Evolutionary conservation across 106 monocot species (phyloP), one percentile per base, ranked within the genome.

Genomic region (Dioscorea dumetorum): DNA sequence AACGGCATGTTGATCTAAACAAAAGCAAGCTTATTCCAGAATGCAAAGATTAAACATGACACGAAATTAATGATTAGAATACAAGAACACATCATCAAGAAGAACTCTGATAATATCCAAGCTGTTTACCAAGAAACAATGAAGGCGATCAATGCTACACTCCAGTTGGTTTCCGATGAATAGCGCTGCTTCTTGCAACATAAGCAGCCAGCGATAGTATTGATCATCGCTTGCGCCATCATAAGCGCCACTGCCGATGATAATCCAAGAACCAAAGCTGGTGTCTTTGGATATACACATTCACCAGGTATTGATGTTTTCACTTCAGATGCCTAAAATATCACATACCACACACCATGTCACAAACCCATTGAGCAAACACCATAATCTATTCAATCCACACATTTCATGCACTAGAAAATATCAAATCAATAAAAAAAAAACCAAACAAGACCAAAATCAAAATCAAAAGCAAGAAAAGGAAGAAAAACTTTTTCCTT

Each of bases 171-270:
- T 57, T 67, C 74, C 7, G 91, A 78, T 4, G 73, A 71, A 70
- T 71, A 48, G 18, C 72, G 75, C 65, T 84, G 74, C 67, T 52
- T 84, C 79, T 76, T 91, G 82, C 95, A 97, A 62, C 95, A 97
- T 67, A 88, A 76, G 74, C 95, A 97, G 33, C 95, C 91, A 57
- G 95, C 86, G 8, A 91, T 70, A 33, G 80, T 72, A 49, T 88
- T 97, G 31, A 91, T 84, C 22, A 91, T 80, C 18, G 80, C 77
- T 57, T 97, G 91, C 14, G 88, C 88, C 49, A 89, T 64, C 61
- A 86, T 61, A 52, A 97, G 88, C 62, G 85, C 72, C 12, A 86
- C 57, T 19, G 86, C 86, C 64, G 95, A 68, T 64, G 64, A 49
- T 33, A 91, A 63, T 24, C 95, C 95, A 66, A 97, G 84, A 28